phyloP scores from a whole-genome alignment of 495 filamentous ascomycete genomes.

The Aspergillus kassunensis region DNA sequence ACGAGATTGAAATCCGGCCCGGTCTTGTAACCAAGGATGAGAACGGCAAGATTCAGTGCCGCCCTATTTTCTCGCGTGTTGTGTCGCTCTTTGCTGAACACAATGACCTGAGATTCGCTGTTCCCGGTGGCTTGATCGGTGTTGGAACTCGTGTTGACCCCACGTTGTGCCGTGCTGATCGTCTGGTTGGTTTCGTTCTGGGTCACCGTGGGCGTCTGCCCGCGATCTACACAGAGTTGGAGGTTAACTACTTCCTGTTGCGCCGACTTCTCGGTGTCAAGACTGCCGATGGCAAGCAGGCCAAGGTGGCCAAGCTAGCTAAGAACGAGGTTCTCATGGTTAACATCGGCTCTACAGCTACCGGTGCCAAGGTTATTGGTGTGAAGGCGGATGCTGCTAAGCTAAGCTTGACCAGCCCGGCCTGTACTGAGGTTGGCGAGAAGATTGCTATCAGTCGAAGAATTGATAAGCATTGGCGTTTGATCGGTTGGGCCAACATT shows the following conservation, averaged over 20 bases:
- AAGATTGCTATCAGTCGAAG: constrained; percentile 94
- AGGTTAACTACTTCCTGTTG: constrained; percentile 98
- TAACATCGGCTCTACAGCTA: constrained; percentile 96
- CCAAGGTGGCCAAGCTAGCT: constrained; percentile 93
- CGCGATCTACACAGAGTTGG: constrained; percentile 93
- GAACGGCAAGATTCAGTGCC: constrained; percentile 90
- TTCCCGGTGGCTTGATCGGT: constrained; percentile 94
- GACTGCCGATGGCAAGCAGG: constrained; percentile 97
- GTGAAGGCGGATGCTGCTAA: constrained; percentile 98
- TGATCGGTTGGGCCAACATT: constrained; percentile 97
- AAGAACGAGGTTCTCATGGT: constrained; percentile 99
- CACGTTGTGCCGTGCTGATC: constrained; percentile 95
- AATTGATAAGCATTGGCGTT: constrained; percentile 99
- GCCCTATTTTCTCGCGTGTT: constrained; percentile 91
- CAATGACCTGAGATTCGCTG: constrained; percentile 96
- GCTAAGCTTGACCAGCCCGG: constrained; percentile 78
- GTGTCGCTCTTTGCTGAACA: constrained; percentile 94
- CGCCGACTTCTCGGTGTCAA: constrained; percentile 92
- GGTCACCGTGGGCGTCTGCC: constrained; percentile 88
- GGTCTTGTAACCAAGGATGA: constrained; percentile 94
- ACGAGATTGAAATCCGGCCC: constrained; percentile 97
- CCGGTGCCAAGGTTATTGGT: constrained; percentile 89
- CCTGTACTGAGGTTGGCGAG: constrained; percentile 91
- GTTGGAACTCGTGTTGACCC: constrained; percentile 96
- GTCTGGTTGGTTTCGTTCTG: constrained; percentile 96